Evolutionary conservation across 179 eudicot genomes (phyloP).

Genomic region (Vitellaria paradoxa): DNA sequence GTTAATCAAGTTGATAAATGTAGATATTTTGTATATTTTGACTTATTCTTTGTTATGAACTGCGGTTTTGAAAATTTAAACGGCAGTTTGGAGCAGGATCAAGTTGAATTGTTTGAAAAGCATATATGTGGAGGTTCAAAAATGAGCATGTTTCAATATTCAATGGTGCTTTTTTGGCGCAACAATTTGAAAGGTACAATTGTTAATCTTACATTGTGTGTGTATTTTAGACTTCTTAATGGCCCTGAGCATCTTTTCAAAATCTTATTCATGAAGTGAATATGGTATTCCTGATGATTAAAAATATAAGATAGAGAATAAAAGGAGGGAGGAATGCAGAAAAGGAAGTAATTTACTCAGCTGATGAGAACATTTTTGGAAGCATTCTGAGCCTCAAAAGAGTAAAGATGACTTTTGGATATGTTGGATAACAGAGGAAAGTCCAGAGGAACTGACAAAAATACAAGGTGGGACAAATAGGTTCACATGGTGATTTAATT

Average conservation of each 20-base stretch:
- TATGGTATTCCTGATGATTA: neutral
- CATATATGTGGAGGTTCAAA: constrained; percentile 41
- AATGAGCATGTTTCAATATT: constrained; percentile 38
- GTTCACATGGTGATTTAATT: neutral
- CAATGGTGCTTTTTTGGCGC: constrained; percentile 45
- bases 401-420: too few relatives aligned
- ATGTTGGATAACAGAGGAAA: too few relatives aligned
- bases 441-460: too few relatives aligned
- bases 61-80: constrained; percentile 26
- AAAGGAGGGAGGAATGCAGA: too few relatives aligned
- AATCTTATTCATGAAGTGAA: constrained; percentile 3
- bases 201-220: neutral
- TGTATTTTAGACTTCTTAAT: neutral
- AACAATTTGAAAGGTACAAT: constrained; percentile 34
- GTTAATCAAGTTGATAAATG: neutral
- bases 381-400: neutral
- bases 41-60: constrained; percentile 12
- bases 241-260: neutral
- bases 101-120: constrained; percentile 36
- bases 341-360: neutral
- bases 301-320: neutral
- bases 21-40: neutral
- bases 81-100: constrained; percentile 62
- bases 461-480: neutral
- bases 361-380: neutral